A percentile compares a stretch with the other conserved stretches of the same genome.
phyloP scores from a whole-genome alignment of 805 yeast species.

The Ogataea paradorogensis region DNA sequence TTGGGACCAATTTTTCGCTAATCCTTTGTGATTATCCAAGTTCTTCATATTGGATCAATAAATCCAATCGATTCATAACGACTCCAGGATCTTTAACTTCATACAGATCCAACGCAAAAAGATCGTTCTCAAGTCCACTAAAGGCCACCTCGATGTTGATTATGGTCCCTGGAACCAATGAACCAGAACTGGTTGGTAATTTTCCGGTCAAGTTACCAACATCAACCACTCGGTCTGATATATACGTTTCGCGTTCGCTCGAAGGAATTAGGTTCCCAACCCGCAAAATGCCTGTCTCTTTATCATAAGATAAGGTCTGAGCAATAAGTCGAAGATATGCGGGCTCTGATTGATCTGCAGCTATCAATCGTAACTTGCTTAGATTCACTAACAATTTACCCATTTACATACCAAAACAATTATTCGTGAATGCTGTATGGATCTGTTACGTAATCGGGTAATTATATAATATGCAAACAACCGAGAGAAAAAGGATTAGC shows the following conservation, averaged over 20 bases:
- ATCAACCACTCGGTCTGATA: conserved; percentile 8
- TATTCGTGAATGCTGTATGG: conserved; percentile 5
- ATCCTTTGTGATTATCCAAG: conserved; percentile 20
- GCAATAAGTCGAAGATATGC: conserved; percentile 22
- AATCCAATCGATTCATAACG: conserved; percentile 13
- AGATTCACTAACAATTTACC: conserved; percentile 22
- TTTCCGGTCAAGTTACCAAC: conserved; percentile 9
- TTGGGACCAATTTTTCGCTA: conserved; percentile 62
- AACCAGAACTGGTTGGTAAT: conserved; percentile 5
- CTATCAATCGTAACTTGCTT: conserved; percentile 11
- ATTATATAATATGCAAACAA: too few species aligned
- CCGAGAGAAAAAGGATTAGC: too few species aligned
- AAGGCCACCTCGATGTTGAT: conserved; percentile 25
- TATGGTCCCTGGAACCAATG: conserved; percentile 20
- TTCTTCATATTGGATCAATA: conserved; percentile 15
- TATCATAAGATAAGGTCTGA: conserved; percentile 21
- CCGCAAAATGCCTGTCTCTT: conserved; percentile 14
- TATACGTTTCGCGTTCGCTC: conserved; percentile 1
- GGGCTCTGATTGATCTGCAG: conserved; percentile 11
- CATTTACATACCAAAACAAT: conserved; percentile 10
- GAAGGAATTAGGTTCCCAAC: conserved; percentile 15
- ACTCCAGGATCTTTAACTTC: conserved; percentile 20
- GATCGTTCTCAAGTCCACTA: conserved; percentile 9
- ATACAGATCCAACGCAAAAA: conserved; percentile 22
- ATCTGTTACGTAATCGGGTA: not conserved